Percentiles rank a stretch among this genome's conserved stretches.
Conservation (phyloP, 768 basidiomycete genomes). For the Mrakia hoshinonis region DNA sequence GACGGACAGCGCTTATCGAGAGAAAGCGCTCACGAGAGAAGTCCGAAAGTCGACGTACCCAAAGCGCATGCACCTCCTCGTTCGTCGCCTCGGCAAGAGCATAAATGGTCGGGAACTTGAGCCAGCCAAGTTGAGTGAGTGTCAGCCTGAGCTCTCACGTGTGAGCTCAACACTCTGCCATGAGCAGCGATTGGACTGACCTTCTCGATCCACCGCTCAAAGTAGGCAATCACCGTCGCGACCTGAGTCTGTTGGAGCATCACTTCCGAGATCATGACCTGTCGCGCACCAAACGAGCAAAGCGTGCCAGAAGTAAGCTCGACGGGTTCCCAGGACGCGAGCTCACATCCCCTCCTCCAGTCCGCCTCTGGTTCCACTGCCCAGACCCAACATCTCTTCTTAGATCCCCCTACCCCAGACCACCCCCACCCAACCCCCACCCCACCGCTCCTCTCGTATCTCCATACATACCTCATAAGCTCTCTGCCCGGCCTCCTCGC, state of each 20-base stretch:
- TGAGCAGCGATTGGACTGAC: not conserved
- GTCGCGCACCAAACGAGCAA: too few species aligned
- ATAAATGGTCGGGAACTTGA: constrained; percentile 22
- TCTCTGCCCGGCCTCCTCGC: constrained; percentile 13
- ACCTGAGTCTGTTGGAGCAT: constrained; percentile 31
- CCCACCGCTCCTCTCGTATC: not conserved
- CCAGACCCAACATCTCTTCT: too few species aligned
- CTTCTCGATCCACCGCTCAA: constrained; percentile 26
- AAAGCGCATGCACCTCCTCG: constrained; percentile 25
- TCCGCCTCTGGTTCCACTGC: not conserved
- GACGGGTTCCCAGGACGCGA: not conserved
- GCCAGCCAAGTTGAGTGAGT: not conserved
- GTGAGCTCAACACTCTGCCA: not conserved
- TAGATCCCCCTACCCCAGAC: not conserved
- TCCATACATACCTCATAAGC: constrained; percentile 23
- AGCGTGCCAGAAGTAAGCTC: not conserved
- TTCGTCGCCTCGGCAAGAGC: not conserved
- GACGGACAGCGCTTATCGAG: not conserved
- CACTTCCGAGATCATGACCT: constrained; percentile 26
- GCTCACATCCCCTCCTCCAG: not conserved
- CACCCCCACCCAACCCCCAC: not conserved
- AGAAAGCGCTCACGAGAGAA: not conserved
- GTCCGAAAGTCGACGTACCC: constrained; percentile 8
- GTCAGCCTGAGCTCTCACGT: not conserved
- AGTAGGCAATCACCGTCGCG: constrained; percentile 25